phyloP scores from a whole-genome alignment of 352 stramenopile species.

The Phytophthora sansomeana region DNA sequence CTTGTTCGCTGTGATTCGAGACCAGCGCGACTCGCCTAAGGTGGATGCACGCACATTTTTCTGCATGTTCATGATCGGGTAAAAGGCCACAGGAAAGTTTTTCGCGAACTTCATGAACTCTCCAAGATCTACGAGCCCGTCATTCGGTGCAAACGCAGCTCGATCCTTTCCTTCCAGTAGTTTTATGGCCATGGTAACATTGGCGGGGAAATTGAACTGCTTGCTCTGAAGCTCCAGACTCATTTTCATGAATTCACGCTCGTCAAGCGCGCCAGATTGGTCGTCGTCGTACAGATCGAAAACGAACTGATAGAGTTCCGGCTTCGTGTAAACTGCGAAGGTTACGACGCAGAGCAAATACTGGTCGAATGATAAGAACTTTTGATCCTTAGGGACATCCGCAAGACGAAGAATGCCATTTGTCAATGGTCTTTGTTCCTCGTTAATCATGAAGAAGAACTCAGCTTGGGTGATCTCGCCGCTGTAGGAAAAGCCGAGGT shows the following conservation, averaged over 20 bases:
- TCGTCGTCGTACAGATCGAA: constrained; percentile 80
- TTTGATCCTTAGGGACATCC: constrained; percentile 46
- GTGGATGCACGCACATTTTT: constrained; percentile 56
- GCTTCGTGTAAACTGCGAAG: constrained; percentile 69
- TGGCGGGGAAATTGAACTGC: constrained; percentile 72
- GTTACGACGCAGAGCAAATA: constrained; percentile 64
- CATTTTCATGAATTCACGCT: constrained; percentile 69
- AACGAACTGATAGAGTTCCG: constrained; percentile 73
- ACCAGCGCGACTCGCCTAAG: constrained; percentile 52
- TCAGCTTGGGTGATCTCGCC: constrained; percentile 78
- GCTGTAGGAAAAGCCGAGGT: constrained; percentile 24
- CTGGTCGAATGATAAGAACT: constrained; percentile 75
- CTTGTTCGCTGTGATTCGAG: constrained; percentile 52
- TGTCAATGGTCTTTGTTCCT: constrained; percentile 61
- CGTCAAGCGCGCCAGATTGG: constrained; percentile 61
- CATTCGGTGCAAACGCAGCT: constrained; percentile 29
- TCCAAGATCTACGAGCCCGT: constrained; percentile 53
- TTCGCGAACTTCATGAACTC: constrained; percentile 66
- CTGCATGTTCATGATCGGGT: constrained; percentile 67
- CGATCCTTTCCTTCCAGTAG: constrained; percentile 54
- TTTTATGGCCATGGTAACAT: constrained; percentile 62
- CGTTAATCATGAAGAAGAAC: constrained; percentile 80
- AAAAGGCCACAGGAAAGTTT: constrained; percentile 61
- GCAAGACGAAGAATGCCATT: constrained; percentile 61
- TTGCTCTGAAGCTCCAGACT: constrained; percentile 71